Evolutionary conservation across 768 basidiomycete genomes (phyloP).

Genomic region (Tylopilus plumbeoviolaceoides): DNA sequence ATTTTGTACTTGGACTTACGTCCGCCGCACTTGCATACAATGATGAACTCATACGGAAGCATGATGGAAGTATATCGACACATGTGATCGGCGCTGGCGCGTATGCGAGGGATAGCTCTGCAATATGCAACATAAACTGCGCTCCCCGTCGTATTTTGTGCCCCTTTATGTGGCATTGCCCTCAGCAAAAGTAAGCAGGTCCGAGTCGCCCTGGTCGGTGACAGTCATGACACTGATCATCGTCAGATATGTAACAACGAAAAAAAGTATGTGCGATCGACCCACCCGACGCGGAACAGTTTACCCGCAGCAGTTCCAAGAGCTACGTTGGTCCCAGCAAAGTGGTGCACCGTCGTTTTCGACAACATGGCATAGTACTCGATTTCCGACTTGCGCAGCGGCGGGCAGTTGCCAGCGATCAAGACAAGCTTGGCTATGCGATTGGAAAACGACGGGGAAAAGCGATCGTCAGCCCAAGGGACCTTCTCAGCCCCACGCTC

Average conservation of each 20-base stretch:
- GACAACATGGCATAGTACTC: slow-evolving; percentile 99
- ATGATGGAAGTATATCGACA: neutral
- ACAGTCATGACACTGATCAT: slow-evolving; percentile 88
- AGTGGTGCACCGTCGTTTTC: slow-evolving; percentile 98
- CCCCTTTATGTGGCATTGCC: slow-evolving; percentile 53
- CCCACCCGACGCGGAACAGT: slow-evolving; percentile 96
- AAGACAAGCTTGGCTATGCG: slow-evolving; percentile 90
- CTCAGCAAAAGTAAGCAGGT: slow-evolving; percentile 86
- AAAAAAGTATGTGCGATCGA: slow-evolving; percentile 8
- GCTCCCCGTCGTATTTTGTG: neutral
- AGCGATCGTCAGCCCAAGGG: slow-evolving; percentile 67
- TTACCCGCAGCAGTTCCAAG: slow-evolving; percentile 99
- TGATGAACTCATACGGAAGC: neutral
- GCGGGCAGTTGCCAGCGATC: slow-evolving; percentile 98
- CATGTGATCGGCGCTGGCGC: neutral
- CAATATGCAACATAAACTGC: slow-evolving; percentile 2
- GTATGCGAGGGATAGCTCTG: neutral
- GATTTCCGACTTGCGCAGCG: slow-evolving; percentile 97
- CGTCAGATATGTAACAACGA: slow-evolving; percentile 4
- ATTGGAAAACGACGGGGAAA: slow-evolving; percentile 21
- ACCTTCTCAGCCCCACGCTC: slow-evolving; percentile 99
- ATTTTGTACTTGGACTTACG: neutral
- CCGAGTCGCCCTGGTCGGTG: slow-evolving; percentile 93
- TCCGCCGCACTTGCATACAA: neutral
- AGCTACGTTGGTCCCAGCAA: slow-evolving; percentile 94